Conservation (phyloP, 192 early-diverging fungal species). For the Coemansia sp. region DNA sequence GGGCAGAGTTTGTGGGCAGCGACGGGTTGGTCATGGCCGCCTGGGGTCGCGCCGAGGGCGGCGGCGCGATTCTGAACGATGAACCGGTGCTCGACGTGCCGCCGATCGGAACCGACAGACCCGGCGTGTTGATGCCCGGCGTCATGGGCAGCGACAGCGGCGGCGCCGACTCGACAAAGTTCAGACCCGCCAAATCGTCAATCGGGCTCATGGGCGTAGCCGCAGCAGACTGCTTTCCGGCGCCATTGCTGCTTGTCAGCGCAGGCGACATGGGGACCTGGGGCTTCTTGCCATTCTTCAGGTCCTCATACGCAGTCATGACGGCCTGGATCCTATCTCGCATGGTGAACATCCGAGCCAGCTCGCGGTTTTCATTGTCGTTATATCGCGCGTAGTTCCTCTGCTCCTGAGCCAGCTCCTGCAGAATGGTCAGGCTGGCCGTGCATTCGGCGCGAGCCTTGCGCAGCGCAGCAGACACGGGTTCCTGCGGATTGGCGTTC, state of each 20-base stretch:
- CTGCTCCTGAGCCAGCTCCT: slow-evolving; percentile 45
- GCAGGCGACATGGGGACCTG: slow-evolving; percentile 9
- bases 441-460: slow-evolving; percentile 7
- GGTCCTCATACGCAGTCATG: slow-evolving; percentile 25
- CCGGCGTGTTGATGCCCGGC: slow-evolving; percentile 24
- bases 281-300: slow-evolving; percentile 34
- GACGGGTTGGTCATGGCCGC: slow-evolving; percentile 46
- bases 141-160: slow-evolving; percentile 11
- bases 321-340: slow-evolving; percentile 23
- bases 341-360: slow-evolving; percentile 12
- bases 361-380: slow-evolving; percentile 58
- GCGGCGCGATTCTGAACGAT: slow-evolving; percentile 6
- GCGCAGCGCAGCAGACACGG: slow-evolving; percentile 4
- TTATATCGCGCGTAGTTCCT: slow-evolving; percentile 56
- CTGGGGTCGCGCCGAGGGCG: slow-evolving; percentile 11
- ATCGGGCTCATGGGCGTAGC: slow-evolving; percentile 15
- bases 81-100: neutral
- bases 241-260: neutral
- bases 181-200: slow-evolving; percentile 40
- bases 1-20: slow-evolving; percentile 36
- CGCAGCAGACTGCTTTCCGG: slow-evolving; percentile 20
- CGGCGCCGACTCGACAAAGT: slow-evolving; percentile 22
- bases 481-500: neutral
- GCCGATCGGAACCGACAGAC: slow-evolving; percentile 15
- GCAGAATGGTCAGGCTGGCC: slow-evolving; percentile 43